phyloP scores from a whole-genome alignment of 345 rosid species.

The Acer yangbiense region DNA sequence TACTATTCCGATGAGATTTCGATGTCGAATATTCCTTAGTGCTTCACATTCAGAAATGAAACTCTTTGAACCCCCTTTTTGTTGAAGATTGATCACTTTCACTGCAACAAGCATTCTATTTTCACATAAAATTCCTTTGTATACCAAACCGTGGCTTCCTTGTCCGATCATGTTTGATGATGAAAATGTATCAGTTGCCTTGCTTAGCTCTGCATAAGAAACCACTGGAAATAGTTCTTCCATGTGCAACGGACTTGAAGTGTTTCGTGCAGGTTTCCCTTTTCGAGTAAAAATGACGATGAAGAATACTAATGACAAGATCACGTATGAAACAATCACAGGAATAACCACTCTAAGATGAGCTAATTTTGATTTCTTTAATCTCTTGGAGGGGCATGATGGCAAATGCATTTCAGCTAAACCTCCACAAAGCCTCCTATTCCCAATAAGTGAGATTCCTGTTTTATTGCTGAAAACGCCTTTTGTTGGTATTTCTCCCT shows the following conservation, averaged over 20 bases:
- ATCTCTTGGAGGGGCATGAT: constrained; percentile 1
- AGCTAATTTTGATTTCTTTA: constrained; percentile 9
- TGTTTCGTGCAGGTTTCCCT: not conserved
- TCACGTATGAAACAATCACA: not conserved
- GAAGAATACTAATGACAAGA: not conserved
- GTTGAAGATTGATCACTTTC: constrained; percentile 42
- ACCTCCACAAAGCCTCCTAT: constrained; percentile 20
- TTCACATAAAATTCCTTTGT: constrained; percentile 28
- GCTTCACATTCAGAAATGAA: constrained; percentile 51
- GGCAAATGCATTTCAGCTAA: constrained; percentile 13
- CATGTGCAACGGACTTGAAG: not conserved
- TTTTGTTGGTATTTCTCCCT: constrained; percentile 21
- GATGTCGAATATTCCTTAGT: constrained; percentile 32
- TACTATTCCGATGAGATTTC: constrained; percentile 46
- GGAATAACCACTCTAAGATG: not conserved
- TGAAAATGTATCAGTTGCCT: constrained; percentile 33
- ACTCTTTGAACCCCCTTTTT: constrained; percentile 41
- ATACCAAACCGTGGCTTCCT: constrained; percentile 30
- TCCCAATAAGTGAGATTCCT: constrained; percentile 13
- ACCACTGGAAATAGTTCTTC: not conserved
- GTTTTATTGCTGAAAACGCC: constrained; percentile 17
- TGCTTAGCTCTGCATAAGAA: constrained; percentile 5
- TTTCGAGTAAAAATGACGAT: not conserved
- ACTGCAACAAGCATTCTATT: constrained; percentile 21
- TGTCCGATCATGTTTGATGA: constrained; percentile 23